These are phyloP conservation scores for Sambucus nigra DNA, from an alignment of 129 eudicot genomes.

Conservation along the genomic window DNA sequence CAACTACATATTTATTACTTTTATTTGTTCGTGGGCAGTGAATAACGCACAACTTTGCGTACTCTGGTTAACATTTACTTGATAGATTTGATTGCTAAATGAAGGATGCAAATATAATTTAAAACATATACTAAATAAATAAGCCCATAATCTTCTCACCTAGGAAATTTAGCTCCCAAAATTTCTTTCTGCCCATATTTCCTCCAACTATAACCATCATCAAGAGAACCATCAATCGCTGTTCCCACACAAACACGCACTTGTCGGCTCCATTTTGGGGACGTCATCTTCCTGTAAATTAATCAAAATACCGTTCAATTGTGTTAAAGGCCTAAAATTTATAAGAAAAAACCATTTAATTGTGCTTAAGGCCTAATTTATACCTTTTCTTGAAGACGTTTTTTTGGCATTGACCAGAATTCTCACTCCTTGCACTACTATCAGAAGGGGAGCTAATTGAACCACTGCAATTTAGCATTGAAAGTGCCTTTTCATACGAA, in stretches of 20 bases:
- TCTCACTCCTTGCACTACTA: conserved; percentile 21
- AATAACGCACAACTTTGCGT: too few species aligned
- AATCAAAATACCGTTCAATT: not conserved
- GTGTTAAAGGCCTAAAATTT: not conserved
- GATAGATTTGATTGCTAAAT: too few species aligned
- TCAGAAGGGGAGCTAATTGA: conserved; percentile 11
- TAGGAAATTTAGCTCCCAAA: conserved; percentile 65
- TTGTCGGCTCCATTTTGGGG: conserved; percentile 56
- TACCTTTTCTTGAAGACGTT: conserved; percentile 54
- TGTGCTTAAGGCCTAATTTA: not conserved
- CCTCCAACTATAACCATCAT: conserved; percentile 85
- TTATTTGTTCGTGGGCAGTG: too few species aligned
- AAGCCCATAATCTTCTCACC: too few species aligned
- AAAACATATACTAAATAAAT: too few species aligned
- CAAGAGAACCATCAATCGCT: conserved; percentile 42
- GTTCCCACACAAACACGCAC: conserved; percentile 33
- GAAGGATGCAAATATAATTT: too few species aligned
- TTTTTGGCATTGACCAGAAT: conserved; percentile 20
- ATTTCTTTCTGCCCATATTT: conserved; percentile 91
- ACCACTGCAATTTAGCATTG: conserved; percentile 25
- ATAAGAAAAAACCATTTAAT: too few species aligned
- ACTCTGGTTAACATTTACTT: too few species aligned
- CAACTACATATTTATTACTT: too few species aligned
- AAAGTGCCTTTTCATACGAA: conserved; percentile 48
- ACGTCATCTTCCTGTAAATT: conserved; percentile 44